Evolutionary conservation across 345 rosid species (phyloP), one percentile per base, ranked within the genome.

Genomic region (Cardiospermum halicacabum): DNA sequence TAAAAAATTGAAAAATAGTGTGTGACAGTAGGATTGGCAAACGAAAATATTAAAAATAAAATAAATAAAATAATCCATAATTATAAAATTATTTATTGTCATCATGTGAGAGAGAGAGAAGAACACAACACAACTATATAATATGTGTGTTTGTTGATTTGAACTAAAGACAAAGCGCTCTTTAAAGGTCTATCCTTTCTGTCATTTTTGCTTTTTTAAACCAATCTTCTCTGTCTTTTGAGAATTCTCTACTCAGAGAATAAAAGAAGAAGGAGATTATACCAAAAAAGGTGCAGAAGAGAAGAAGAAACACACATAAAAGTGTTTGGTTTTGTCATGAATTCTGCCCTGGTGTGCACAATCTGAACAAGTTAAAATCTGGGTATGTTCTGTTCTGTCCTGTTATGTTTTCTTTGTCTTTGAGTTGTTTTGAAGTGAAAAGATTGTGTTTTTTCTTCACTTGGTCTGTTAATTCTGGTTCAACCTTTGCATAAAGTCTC

Each of bases 91-190:
- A 34, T 51, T 34, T 48, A 15, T 53, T 53, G 1, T 25, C 49
- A 51, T 50, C 6, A 32, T 5, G 39, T 1, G 39, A 34, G 39
- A 34, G 39, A 34, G 39, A 34, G 39, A 7, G 18, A 31, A 12
- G 27, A 62, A 47, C 58, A 37, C 57, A 49, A 36, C 22, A 36
- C 22, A 34, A 34, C 39, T 55, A 65, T 65, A 42, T 55, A 65
- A 40, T 54, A 54, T 16, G 27, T 18, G 39, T 37, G 22, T 36
- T 61, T 66, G 68, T 72, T 65, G 69, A 66, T 70, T 70, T 72
- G 73, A 74, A 74, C 75, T 59, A 75, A 73, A 75, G 85, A 76
- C 82, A 75, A 61, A 77, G 67, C 78, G 69, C 81, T 72, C 81
- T 74, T 72, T 62, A 70, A 81, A 73, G 75, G 75, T n/a, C 72